Evolutionary conservation across 257 asterid species (phyloP), one percentile per base, ranked within the genome.

Genomic region (Rauvolfia tetraphylla): DNA sequence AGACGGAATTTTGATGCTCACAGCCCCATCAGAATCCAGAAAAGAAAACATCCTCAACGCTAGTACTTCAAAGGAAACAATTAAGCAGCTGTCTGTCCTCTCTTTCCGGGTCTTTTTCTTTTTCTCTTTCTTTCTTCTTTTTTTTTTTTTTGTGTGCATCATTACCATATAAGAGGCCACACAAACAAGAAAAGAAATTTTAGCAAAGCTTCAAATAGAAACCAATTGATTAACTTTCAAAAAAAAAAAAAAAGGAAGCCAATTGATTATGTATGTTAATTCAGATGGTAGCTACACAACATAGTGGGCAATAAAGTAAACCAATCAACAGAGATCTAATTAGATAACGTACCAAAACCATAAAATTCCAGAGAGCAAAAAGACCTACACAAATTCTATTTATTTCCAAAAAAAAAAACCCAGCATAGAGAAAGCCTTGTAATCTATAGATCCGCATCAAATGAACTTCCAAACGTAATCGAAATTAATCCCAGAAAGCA

Each of bases 401-500:
- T n/a, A 1, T 63, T 49, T 63, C n/a, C 57, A 33, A 46, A 65
- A 75, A 54, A 11, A 34, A 57, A 56, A 39, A 27, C n/a, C 36
- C 22, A 65, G 59, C 29, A 36, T 1, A 53, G 29, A 17, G 36
- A 36, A 66, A 41, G 14, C 15, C 67, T 33, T 63, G 31, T 65
- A 51, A 78, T 72, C 73, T 14, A 38, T 53, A 71, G 81, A 78
- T 78, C 77, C 77, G 25, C 77, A 36, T 48, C 31, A n/a, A 72
- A 36, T 63, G 33, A 78, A 67, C 71, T 66, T 33, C 38, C 39
- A 67, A 63, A 15, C 51, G 46, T 11, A 68, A 70, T 61, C 78
- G 38, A 9, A 74, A 76, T 23, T 3, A 22, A 72, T 65, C 46
- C 49, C 56, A 5, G 27, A 63, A 63, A 63, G 7, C n/a, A 36